Conservation (phyloP, 257 asterid genomes). For the Rauvolfia tetraphylla region DNA sequence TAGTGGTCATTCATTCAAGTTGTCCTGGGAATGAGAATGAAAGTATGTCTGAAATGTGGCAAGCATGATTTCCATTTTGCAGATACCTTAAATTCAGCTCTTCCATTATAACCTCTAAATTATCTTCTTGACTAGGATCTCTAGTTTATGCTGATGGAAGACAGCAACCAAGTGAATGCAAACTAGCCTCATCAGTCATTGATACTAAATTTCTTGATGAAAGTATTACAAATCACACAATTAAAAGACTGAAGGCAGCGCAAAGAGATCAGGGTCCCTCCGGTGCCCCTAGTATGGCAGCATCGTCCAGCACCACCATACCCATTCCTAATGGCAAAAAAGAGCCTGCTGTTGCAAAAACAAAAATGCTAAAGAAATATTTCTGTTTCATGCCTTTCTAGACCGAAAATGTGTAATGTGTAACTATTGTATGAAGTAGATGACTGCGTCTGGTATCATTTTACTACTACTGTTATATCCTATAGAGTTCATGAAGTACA, state of each 20-base stretch:
- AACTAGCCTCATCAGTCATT: conserved; percentile 9
- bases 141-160: conserved; percentile 15
- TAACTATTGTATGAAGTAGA: neutral
- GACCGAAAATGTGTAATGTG: conserved; percentile 1
- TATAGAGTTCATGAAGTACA: neutral
- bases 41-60: neutral
- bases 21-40: neutral
- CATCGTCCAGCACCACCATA: conserved; percentile 20
- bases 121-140: conserved; percentile 2
- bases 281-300: neutral
- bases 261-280: conserved; percentile 34
- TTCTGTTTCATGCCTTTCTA: conserved; percentile 54
- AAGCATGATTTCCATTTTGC: neutral
- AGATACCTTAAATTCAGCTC: neutral
- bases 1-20: too few species aligned
- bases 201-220: conserved; percentile 5
- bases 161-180: conserved; percentile 14
- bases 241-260: conserved; percentile 34
- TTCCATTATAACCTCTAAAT: neutral
- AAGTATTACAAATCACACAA: conserved; percentile 15
- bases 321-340: conserved; percentile 20
- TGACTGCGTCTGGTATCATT: neutral
- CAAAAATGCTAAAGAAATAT: conserved; percentile 40
- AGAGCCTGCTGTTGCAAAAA: conserved; percentile 31
- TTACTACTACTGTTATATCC: neutral